These are phyloP conservation scores for Blepharisma stoltei DNA, from an alignment of 73 alveolate species.

Conservation along the genomic window DNA sequence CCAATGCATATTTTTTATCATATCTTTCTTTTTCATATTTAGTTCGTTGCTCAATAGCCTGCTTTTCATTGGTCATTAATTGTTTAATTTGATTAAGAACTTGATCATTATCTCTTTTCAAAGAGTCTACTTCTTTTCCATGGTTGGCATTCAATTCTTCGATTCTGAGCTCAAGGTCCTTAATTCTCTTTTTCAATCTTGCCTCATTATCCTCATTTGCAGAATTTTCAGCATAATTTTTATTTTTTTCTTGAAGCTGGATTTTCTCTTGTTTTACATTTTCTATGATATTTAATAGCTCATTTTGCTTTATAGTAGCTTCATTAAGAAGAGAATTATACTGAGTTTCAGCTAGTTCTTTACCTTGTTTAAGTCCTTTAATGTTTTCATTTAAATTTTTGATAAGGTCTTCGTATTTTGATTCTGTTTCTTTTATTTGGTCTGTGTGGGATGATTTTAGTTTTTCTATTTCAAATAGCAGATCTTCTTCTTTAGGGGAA, in stretches of 20 bases:
- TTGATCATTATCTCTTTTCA: conserved; percentile 47
- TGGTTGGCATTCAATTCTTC: neutral
- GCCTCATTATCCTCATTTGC: neutral
- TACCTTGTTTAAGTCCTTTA: neutral
- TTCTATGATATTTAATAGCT: neutral
- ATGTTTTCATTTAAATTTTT: neutral
- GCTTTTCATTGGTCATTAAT: conserved; percentile 67
- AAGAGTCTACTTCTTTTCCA: neutral
- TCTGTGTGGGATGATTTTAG: neutral
- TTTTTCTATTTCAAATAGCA: neutral
- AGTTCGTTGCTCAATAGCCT: conserved; percentile 65
- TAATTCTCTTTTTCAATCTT: neutral
- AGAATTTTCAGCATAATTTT: neutral
- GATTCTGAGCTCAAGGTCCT: neutral
- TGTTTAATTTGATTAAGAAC: conserved; percentile 59
- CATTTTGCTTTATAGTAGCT: no score
- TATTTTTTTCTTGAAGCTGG: neutral
- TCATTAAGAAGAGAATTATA: neutral
- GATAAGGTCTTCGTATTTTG: neutral
- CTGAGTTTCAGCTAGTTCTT: conserved; percentile 1
- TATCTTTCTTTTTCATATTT: conserved; percentile 58
- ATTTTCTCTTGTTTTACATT: neutral
- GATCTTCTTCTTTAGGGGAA: conserved; percentile 44
- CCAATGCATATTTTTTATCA: conserved; percentile 32
- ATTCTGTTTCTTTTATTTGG: neutral